These are phyloP conservation scores for Hericium alpestre DNA, from an alignment of 768 basidiomycete species.

Conservation along the genomic window DNA sequence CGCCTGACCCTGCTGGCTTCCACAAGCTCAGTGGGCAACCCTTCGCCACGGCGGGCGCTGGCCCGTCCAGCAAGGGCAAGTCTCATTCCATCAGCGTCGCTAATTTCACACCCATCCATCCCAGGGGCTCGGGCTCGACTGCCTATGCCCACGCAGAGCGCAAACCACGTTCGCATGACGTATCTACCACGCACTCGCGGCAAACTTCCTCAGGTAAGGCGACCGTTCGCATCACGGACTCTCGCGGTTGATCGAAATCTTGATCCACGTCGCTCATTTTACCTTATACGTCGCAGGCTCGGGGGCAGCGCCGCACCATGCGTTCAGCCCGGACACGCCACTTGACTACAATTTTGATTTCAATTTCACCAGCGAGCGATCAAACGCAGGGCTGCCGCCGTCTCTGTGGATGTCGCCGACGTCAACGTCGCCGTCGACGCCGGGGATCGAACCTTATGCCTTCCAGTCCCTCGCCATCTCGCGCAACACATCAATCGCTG, in stretches of 20 bases:
- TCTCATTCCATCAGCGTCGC: slow-evolving; percentile 9
- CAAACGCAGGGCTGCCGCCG: slow-evolving; percentile 49
- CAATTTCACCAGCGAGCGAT: slow-evolving; percentile 34
- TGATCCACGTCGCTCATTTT: not conserved
- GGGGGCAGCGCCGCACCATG: slow-evolving; percentile 6
- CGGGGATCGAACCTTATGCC: slow-evolving; percentile 22
- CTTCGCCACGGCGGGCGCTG: slow-evolving; percentile 1
- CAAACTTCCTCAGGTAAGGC: not conserved
- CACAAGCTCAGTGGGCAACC: not conserved
- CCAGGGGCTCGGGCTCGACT: not conserved
- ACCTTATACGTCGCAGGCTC: slow-evolving; percentile 5
- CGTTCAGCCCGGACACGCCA: slow-evolving; percentile 10
- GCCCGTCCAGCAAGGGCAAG: slow-evolving; percentile 19
- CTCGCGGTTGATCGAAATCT: too few relatives aligned
- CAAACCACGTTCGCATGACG: not conserved
- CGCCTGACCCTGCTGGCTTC: not conserved
- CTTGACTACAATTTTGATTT: slow-evolving; percentile 16
- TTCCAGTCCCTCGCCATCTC: slow-evolving; percentile 8
- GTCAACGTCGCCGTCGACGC: slow-evolving; percentile 35
- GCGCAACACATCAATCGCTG: slow-evolving; percentile 1
- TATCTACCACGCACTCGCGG: not conserved
- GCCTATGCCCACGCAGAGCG: not conserved
- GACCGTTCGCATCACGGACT: not conserved
- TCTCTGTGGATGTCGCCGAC: slow-evolving; percentile 81
- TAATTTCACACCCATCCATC: slow-evolving; percentile 1